Evolutionary conservation across 176 grass and related monocot genomes (phyloP).

Genomic region (Aegilops bicornis): DNA sequence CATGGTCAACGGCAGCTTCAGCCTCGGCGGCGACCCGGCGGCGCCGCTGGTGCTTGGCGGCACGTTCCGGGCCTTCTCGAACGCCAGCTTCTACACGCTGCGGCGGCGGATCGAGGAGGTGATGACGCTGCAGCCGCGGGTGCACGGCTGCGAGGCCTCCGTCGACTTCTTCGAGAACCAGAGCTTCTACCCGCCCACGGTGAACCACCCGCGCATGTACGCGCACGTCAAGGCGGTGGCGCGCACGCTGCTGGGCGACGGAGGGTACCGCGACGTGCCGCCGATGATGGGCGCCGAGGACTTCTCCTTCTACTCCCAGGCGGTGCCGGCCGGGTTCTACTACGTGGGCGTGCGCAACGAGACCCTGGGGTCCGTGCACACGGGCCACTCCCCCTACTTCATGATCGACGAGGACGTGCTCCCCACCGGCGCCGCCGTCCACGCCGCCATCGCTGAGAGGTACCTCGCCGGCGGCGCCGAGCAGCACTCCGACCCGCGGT

Average conservation of each 20-base stretch:
- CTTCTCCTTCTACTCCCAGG: conserved; percentile 95
- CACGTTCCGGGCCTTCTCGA: conserved; percentile 96
- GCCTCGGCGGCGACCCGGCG: neutral
- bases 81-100: conserved; percentile 88
- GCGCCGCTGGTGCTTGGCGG: conserved; percentile 52
- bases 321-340: conserved; percentile 75
- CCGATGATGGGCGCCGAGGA: conserved; percentile 95
- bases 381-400: conserved; percentile 69
- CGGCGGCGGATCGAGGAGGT: conserved; percentile 94
- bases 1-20: conserved; percentile 31
- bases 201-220: conserved; percentile 78
- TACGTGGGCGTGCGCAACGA: conserved; percentile 89
- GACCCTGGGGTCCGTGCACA: conserved; percentile 72
- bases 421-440: conserved; percentile 76
- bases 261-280: conserved; percentile 58
- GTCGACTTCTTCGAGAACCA: conserved; percentile 95
- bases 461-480: conserved; percentile 37
- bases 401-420: conserved; percentile 95
- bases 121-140: conserved; percentile 64
- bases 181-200: conserved; percentile 95
- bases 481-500: neutral
- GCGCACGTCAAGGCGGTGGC: conserved; percentile 60
- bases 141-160: conserved; percentile 60
- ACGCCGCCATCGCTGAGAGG: conserved; percentile 92
- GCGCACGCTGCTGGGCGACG: conserved; percentile 42